Base-by-base conservation (phyloP, 2,329 filamentous ascomycete genomes). In the Tolypocladium guangdongense region DNA sequence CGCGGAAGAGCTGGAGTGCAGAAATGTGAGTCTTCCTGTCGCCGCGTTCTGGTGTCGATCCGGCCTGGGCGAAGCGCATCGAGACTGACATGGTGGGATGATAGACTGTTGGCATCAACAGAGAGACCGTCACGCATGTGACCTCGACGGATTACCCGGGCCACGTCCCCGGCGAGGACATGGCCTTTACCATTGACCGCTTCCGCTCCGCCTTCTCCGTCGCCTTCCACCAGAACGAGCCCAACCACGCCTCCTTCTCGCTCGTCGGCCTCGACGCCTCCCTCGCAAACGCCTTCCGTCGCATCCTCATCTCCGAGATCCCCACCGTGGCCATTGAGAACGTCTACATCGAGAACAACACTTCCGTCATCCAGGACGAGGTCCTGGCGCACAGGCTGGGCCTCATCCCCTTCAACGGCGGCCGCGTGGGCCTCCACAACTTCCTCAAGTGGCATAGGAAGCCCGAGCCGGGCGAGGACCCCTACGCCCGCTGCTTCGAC, bases 351-450 rank as follows among this genome's bases (percentile, higher is more conserved):
- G 82, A 89, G 68, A 95, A 96, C 77, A 99, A 99, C 77, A 97
- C 92, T 50, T 96, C 90, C 6, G 90, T 99, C 37, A 93, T 99
- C 64, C 92, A 97, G 69, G 93, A 99, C 67, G 93, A 99, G 75
- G 92, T 99, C 5, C 84, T 99, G 51, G 86, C 91, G 18, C 88
- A 93, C 68, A 82, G 93, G 46, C 78, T 99, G 35, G 93, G 93
- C 55, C 82, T 99, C 47, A 87, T 99, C 52, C 93, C 95, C 20
- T 85, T 99, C 61, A 87, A 85, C 59, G 93, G 89, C 60, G 82
- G 83, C 56, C 82, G 84, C 59, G 79, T 87, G 53, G 91, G 88
- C 51, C 76, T 99, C 53, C 76, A 76, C 54, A 82, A 86, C 62
- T 91, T 84, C 75, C 78, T 97, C 73, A 84, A 84, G 67, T 95